Evolutionary conservation across 495 filamentous ascomycete species (phyloP).

Genomic region (Penicillium soppii): DNA sequence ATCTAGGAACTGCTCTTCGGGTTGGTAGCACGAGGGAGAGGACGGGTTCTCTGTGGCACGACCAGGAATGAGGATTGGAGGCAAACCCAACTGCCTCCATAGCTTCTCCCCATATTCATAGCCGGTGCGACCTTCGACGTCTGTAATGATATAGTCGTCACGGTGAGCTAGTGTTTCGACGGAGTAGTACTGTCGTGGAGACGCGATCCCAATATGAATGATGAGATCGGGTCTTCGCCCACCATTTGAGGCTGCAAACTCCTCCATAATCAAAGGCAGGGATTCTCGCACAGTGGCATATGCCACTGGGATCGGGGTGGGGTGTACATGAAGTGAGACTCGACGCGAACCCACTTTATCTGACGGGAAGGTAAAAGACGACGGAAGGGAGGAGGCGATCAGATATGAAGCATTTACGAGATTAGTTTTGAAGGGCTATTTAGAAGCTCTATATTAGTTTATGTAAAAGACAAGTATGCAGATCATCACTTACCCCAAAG

Average conservation of each 20-base stretch:
- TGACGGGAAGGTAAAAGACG: constrained; percentile 28
- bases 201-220: constrained; percentile 81
- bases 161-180: constrained; percentile 70
- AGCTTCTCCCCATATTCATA: constrained; percentile 50
- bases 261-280: constrained; percentile 56
- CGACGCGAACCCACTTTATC: constrained; percentile 35
- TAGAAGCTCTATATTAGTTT: constrained; percentile 7
- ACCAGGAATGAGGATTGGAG: constrained; percentile 34
- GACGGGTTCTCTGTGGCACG: constrained; percentile 9
- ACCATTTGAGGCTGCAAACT: constrained; percentile 33
- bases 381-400: constrained; percentile 56
- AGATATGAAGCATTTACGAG: constrained; percentile 71
- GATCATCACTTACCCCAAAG: constrained; percentile 64
- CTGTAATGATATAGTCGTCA: constrained; percentile 70
- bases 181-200: constrained; percentile 64
- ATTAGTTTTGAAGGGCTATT: constrained; percentile 66
- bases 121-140: constrained; percentile 62
- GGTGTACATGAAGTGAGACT: constrained; percentile 65
- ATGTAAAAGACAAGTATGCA: neutral
- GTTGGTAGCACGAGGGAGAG: constrained; percentile 24
- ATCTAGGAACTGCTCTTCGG: constrained; percentile 34
- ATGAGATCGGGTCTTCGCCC: constrained; percentile 59
- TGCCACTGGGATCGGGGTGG: constrained; percentile 63
- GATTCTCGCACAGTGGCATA: constrained; percentile 63
- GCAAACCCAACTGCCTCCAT: constrained; percentile 44